These are phyloP conservation scores for Xylaria castorea DNA, from an alignment of 495 filamentous ascomycete species.

Conservation along the genomic window DNA sequence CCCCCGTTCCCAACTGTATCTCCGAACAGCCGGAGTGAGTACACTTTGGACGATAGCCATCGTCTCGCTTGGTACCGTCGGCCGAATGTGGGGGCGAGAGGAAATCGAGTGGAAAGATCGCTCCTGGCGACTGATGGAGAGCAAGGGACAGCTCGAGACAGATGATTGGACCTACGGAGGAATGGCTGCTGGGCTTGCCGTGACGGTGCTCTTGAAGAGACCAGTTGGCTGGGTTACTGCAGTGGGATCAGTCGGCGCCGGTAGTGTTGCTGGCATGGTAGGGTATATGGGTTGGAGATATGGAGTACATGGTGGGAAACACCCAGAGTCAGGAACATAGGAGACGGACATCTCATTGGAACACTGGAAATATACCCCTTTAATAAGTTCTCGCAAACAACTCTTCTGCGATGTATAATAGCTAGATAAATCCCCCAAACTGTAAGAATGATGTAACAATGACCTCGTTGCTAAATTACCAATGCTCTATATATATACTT, in stretches of 20 bases:
- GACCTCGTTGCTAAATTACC: too few species aligned
- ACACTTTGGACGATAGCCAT: conserved; percentile 40
- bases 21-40: conserved; percentile 45
- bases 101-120: conserved; percentile 70
- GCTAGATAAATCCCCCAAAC: neutral
- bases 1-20: conserved; percentile 20
- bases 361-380: conserved; percentile 1
- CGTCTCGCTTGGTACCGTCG: conserved; percentile 44
- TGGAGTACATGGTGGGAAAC: conserved; percentile 43
- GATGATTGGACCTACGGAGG: conserved; percentile 59
- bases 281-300: conserved; percentile 50
- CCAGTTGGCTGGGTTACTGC: conserved; percentile 42
- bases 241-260: conserved; percentile 49
- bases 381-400: neutral
- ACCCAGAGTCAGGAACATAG: conserved; percentile 8
- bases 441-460: neutral
- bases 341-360: neutral
- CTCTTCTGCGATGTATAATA: neutral
- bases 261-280: conserved; percentile 46
- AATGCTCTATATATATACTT: neutral
- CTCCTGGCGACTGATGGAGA: conserved; percentile 63
- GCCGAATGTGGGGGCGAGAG: conserved; percentile 60
- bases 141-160: conserved; percentile 56
- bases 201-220: conserved; percentile 32
- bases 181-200: conserved; percentile 43